These are phyloP conservation scores for Planoprotostelium fungivorum DNA, from an alignment of 78 protist species.

Conservation along the genomic window DNA sequence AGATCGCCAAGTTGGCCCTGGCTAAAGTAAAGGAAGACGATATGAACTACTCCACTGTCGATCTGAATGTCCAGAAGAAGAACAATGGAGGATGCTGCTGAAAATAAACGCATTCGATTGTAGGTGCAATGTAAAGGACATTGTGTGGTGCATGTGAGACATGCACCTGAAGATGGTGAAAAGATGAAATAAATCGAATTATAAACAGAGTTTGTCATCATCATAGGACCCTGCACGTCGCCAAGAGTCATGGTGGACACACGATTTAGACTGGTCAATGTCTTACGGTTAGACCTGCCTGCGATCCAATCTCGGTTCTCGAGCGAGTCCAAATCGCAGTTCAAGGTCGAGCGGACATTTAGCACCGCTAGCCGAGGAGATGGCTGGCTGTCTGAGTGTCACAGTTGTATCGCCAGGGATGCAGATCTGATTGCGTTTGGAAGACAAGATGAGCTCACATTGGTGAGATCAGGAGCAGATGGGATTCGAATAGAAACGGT, in stretches of 20 bases:
- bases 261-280: neutral
- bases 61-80: neutral
- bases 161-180: too few species aligned
- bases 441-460: neutral
- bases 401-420: neutral
- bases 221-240: neutral
- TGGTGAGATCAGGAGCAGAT: neutral
- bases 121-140: too few species aligned
- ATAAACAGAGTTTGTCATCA: too few species aligned
- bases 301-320: neutral
- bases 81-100: neutral
- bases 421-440: neutral
- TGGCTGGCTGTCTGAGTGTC: neutral
- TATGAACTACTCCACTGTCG: neutral
- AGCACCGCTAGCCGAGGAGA: too few species aligned
- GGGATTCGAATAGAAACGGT: neutral
- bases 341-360: too few species aligned
- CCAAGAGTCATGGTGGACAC: neutral
- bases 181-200: too few species aligned
- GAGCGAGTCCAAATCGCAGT: neutral
- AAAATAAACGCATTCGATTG: too few species aligned
- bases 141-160: too few species aligned
- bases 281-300: neutral
- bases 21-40: conserved; percentile 1
- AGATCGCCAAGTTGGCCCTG: neutral